phyloP scores from a whole-genome alignment of 2,329 filamentous ascomycete genomes.

The Fusarium miscanthi region DNA sequence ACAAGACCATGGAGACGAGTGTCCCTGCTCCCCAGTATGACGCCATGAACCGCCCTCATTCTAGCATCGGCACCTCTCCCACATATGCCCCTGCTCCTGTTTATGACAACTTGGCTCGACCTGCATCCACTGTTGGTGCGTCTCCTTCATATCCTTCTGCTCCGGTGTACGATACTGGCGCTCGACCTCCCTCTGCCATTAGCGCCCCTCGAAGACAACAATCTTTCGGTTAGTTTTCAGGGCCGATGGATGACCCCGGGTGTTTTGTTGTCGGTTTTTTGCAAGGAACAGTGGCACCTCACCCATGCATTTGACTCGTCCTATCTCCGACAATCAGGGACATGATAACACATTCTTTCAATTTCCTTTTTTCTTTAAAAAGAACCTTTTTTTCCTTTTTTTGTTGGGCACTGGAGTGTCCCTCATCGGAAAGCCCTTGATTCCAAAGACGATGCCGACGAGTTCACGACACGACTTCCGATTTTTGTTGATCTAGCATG shows the following conservation, averaged over 20 bases:
- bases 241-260: not conserved
- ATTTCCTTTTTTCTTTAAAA: slow-evolving; percentile 29
- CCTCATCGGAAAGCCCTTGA: slow-evolving; percentile 44
- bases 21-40: slow-evolving; percentile 64
- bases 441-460: slow-evolving; percentile 50
- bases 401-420: slow-evolving; percentile 43
- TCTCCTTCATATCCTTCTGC: slow-evolving; percentile 48
- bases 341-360: slow-evolving; percentile 35
- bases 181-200: slow-evolving; percentile 59
- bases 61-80: slow-evolving; percentile 56
- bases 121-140: slow-evolving; percentile 23
- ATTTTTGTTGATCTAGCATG: slow-evolving; percentile 51
- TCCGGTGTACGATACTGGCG: slow-evolving; percentile 62
- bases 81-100: slow-evolving; percentile 18
- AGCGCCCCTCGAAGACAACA: slow-evolving; percentile 56
- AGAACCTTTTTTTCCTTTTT: slow-evolving; percentile 37
- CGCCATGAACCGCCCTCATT: slow-evolving; percentile 60
- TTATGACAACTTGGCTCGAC: slow-evolving; percentile 22
- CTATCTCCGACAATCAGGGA: slow-evolving; percentile 2
- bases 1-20: slow-evolving; percentile 77
- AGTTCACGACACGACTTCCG: slow-evolving; percentile 51
- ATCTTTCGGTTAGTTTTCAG: slow-evolving; percentile 16
- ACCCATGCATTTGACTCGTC: not conserved
- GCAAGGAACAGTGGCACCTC: slow-evolving; percentile 10
- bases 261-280: not conserved